A percentile compares a stretch with the other conserved stretches of the same genome.
These are phyloP conservation scores for Prasinococcaceae sp. DNA, from an alignment of 139 green algal genomes.

Conservation along the genomic window DNA sequence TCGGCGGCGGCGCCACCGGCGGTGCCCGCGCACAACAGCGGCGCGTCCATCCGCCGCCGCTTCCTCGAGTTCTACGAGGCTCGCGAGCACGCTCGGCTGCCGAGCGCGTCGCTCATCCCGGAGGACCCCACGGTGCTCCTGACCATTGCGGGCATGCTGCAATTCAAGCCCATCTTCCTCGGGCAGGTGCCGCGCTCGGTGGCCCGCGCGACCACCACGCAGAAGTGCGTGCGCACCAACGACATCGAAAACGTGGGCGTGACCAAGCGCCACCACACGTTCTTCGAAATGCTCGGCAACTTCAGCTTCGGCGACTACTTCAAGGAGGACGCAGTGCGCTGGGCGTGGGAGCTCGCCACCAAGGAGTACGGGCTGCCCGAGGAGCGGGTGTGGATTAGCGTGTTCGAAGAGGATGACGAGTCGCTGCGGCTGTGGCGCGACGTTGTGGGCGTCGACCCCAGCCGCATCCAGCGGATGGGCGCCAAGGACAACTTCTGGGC, in stretches of 20 bases:
- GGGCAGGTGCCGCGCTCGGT: conserved; percentile 40
- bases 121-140: conserved; percentile 80
- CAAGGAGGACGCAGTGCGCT: conserved; percentile 69
- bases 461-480: conserved; percentile 66
- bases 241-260: conserved; percentile 92
- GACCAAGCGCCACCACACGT: conserved; percentile 86
- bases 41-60: conserved; percentile 52
- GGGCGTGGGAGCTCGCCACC: conserved; percentile 80
- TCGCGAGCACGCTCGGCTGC: conserved; percentile 52
- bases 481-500: conserved; percentile 91
- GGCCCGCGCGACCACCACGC: conserved; percentile 69
- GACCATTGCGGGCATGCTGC: conserved; percentile 74
- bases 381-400: conserved; percentile 68
- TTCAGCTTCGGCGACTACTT: conserved; percentile 95
- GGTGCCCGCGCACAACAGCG: conserved; percentile 19
- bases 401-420: conserved; percentile 82
- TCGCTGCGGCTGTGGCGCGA: conserved; percentile 63
- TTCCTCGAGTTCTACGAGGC: conserved; percentile 79
- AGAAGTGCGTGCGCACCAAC: conserved; percentile 92
- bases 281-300: conserved; percentile 95
- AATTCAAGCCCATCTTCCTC: conserved; percentile 93
- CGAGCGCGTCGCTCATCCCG: conserved; percentile 67
- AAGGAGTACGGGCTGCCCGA: conserved; percentile 41
- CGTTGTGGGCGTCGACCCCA: conserved; percentile 45
- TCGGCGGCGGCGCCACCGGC: no score